Conservation (phyloP, 768 basidiomycete genomes). For the Lepiota brunneoincarnata region DNA sequence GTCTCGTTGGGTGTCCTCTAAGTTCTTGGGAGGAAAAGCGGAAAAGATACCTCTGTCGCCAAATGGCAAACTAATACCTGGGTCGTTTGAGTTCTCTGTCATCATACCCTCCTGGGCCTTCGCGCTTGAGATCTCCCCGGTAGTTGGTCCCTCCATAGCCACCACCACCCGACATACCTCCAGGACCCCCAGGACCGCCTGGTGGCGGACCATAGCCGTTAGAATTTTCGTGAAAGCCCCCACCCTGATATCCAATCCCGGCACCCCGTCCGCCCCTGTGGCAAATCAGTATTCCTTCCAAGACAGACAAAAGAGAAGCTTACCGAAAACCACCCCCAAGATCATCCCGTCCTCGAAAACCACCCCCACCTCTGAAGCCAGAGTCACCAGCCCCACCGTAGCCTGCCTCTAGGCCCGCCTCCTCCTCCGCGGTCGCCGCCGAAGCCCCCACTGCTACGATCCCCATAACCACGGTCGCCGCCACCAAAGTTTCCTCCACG, state of each 20-base stretch:
- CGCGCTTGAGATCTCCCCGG: conserved; percentile 76
- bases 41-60: conserved; percentile 13
- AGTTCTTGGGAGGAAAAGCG: conserved; percentile 11
- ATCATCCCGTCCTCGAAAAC: conserved; percentile 40
- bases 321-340: conserved; percentile 56
- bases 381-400: conserved; percentile 36
- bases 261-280: conserved; percentile 63
- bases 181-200: conserved; percentile 33
- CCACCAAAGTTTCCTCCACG: conserved; percentile 39
- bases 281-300: conserved; percentile 13
- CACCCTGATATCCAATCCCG: conserved; percentile 70
- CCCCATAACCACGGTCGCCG: conserved; percentile 35
- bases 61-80: conserved; percentile 54
- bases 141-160: conserved; percentile 50
- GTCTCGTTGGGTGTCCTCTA: background rate
- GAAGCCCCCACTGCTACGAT: conserved; percentile 41
- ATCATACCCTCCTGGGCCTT: conserved; percentile 74
- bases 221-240: conserved; percentile 52
- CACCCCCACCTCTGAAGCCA: conserved; percentile 22
- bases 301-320: conserved; percentile 4
- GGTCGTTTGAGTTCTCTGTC: conserved; percentile 82
- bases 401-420: conserved; percentile 43
- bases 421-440: conserved; percentile 38
- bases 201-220: conserved; percentile 55
- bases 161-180: conserved; percentile 40